Evolutionary conservation across 306 rosid genomes (phyloP).

Genomic region (Sicyos edulis): DNA sequence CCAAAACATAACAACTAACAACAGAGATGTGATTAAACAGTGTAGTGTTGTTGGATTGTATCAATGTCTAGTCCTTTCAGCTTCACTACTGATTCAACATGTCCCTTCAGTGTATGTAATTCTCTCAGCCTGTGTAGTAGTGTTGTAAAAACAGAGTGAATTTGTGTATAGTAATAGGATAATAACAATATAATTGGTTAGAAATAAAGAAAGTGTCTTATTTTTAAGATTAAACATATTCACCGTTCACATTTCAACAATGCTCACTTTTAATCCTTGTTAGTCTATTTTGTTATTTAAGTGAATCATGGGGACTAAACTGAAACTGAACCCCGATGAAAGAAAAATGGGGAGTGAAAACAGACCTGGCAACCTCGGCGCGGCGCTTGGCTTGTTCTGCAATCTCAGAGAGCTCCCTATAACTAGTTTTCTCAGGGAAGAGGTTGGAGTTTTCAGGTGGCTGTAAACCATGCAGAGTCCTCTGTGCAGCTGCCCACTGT

Average conservation of each 20-base stretch:
- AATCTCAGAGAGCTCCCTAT: conserved; percentile 94
- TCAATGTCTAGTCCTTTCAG: conserved; percentile 96
- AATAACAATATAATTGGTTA: background rate
- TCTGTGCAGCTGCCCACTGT: conserved; percentile 95
- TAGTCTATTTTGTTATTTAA: too few species aligned
- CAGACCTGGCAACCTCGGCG: conserved; percentile 81
- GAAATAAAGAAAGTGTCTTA: too few species aligned
- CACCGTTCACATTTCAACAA: too few species aligned
- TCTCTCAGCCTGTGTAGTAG: conserved; percentile 69
- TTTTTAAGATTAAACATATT: too few species aligned
- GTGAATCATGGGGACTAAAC: too few species aligned
- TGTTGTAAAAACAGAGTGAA: too few species aligned
- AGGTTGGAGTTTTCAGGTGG: conserved; percentile 69
- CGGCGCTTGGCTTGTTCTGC: conserved; percentile 99
- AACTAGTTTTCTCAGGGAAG: conserved; percentile 66
- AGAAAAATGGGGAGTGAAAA: too few species aligned
- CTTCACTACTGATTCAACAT: conserved; percentile 96
- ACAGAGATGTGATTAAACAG: conserved; percentile 47
- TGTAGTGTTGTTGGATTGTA: conserved; percentile 89
- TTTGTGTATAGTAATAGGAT: too few species aligned
- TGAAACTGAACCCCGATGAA: too few species aligned
- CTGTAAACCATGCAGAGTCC: conserved; percentile 95
- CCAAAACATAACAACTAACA: too few species aligned
- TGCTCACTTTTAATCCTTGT: too few species aligned
- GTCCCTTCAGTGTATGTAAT: conserved; percentile 83